These are phyloP conservation scores for Moesziomyces antarcticus DNA, from an alignment of 1,284 basidiomycete genomes.

Conservation along the genomic window DNA sequence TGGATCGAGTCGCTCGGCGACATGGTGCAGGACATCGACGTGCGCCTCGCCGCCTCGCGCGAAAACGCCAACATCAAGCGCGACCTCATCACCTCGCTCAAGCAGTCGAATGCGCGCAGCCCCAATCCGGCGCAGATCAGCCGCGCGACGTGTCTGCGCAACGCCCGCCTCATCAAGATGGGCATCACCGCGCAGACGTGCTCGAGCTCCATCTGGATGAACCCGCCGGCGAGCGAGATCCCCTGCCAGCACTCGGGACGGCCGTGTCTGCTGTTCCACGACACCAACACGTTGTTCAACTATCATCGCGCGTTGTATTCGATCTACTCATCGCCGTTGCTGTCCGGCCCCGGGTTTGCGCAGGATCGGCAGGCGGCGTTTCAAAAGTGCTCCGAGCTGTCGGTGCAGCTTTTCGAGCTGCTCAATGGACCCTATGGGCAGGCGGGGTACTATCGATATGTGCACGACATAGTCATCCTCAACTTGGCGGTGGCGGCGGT, in stretches of 20 bases:
- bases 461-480: slow-evolving; percentile 53
- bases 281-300: slow-evolving; percentile 53
- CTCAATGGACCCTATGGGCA: slow-evolving; percentile 47
- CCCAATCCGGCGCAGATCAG: slow-evolving; percentile 37
- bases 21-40: slow-evolving; percentile 51
- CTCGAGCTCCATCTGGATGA: slow-evolving; percentile 40
- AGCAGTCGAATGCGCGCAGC: slow-evolving; percentile 37
- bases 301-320: slow-evolving; percentile 52
- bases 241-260: slow-evolving; percentile 47
- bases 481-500: slow-evolving; percentile 48
- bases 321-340: slow-evolving; percentile 43
- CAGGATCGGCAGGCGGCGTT: slow-evolving; percentile 44
- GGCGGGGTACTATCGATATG: slow-evolving; percentile 47
- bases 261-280: slow-evolving; percentile 47
- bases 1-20: slow-evolving; percentile 52
- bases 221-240: slow-evolving; percentile 48
- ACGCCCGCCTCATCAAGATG: slow-evolving; percentile 51
- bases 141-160: slow-evolving; percentile 47
- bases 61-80: slow-evolving; percentile 54
- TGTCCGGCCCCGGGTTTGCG: slow-evolving; percentile 31
- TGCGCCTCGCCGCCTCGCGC: slow-evolving; percentile 49
- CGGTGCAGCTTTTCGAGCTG: slow-evolving; percentile 47
- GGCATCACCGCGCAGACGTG: slow-evolving; percentile 45
- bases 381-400: slow-evolving; percentile 46
- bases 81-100: slow-evolving; percentile 44